phyloP scores from a whole-genome alignment of 371 early-diverging fungal species.

The Rhizomucor pusillus region DNA sequence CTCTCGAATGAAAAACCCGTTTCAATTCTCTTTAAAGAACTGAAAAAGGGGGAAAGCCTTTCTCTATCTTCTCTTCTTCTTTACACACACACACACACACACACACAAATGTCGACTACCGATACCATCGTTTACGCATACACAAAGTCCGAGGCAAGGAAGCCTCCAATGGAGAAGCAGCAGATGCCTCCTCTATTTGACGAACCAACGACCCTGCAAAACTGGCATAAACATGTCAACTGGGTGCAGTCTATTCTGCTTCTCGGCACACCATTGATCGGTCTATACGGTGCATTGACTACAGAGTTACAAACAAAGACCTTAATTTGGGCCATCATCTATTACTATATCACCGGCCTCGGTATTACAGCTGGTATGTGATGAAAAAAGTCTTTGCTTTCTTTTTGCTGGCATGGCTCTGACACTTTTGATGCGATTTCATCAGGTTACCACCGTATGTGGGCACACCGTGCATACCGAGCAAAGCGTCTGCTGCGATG shows the following conservation, averaged over 20 bases:
- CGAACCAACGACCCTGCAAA: conserved; percentile 46
- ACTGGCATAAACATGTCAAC: conserved; percentile 66
- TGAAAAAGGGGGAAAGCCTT: not conserved
- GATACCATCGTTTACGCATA: conserved; percentile 23
- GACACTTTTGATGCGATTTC: not conserved
- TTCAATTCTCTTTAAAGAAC: no score
- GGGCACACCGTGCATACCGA: conserved; percentile 78
- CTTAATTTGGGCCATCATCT: conserved; percentile 68
- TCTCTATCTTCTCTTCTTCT: conserved; percentile 1
- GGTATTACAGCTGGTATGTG: conserved; percentile 87
- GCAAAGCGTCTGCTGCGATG: conserved; percentile 61
- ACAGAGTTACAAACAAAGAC: conserved; percentile 70
- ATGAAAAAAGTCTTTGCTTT: not conserved
- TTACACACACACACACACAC: not conserved
- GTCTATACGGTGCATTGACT: conserved; percentile 75
- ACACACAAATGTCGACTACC: conserved; percentile 24
- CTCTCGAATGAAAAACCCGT: no score
- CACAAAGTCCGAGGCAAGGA: conserved; percentile 47
- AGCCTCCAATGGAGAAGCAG: conserved; percentile 40
- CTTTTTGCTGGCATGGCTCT: not conserved
- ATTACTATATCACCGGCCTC: conserved; percentile 83
- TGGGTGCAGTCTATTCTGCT: conserved; percentile 81
- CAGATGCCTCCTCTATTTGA: conserved; percentile 53
- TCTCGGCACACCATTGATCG: conserved; percentile 73
- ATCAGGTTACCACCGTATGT: conserved; percentile 77